phyloP scores from a whole-genome alignment of 2,329 filamentous ascomycete genomes.

The Curvularia verruculosa region DNA sequence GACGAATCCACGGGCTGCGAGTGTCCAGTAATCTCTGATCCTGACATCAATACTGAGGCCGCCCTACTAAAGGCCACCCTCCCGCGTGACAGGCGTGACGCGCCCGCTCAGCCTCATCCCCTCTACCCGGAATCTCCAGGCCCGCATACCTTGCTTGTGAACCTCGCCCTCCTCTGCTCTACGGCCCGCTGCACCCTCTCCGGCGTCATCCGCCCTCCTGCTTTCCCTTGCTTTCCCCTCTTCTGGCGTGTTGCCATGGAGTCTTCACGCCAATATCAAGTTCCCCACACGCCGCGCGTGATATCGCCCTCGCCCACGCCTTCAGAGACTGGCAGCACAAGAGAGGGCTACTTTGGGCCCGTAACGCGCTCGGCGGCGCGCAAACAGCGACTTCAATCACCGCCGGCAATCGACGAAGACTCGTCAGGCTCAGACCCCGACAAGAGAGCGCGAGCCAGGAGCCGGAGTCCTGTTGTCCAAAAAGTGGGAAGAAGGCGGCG shows the following conservation, averaged over 20 bases:
- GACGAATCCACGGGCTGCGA: slow-evolving; percentile 41
- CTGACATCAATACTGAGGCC: slow-evolving; percentile 28
- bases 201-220: slow-evolving; percentile 63
- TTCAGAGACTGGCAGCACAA: slow-evolving; percentile 53
- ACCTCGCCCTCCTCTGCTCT: slow-evolving; percentile 37
- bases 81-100: slow-evolving; percentile 25
- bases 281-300: slow-evolving; percentile 82
- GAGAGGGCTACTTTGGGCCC: slow-evolving; percentile 72
- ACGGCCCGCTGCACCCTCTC: slow-evolving; percentile 52
- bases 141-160: slow-evolving; percentile 27
- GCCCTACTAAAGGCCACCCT: slow-evolving; percentile 19
- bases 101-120: slow-evolving; percentile 25
- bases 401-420: slow-evolving; percentile 68
- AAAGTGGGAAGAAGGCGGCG: slow-evolving; percentile 49
- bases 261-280: slow-evolving; percentile 59
- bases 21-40: slow-evolving; percentile 23
- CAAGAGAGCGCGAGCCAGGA: slow-evolving; percentile 69
- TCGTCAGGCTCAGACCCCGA: slow-evolving; percentile 61
- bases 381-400: slow-evolving; percentile 61
- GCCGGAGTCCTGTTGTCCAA: slow-evolving; percentile 67
- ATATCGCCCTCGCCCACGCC: slow-evolving; percentile 81
- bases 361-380: slow-evolving; percentile 76
- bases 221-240: slow-evolving; percentile 63
- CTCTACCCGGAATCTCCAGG: slow-evolving; percentile 16
- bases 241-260: slow-evolving; percentile 50